Percentiles rank a stretch among this genome's conserved stretches.
These are phyloP conservation scores for Taxillus chinensis DNA, from an alignment of 164 flowering plant species.

Conservation along the genomic window DNA sequence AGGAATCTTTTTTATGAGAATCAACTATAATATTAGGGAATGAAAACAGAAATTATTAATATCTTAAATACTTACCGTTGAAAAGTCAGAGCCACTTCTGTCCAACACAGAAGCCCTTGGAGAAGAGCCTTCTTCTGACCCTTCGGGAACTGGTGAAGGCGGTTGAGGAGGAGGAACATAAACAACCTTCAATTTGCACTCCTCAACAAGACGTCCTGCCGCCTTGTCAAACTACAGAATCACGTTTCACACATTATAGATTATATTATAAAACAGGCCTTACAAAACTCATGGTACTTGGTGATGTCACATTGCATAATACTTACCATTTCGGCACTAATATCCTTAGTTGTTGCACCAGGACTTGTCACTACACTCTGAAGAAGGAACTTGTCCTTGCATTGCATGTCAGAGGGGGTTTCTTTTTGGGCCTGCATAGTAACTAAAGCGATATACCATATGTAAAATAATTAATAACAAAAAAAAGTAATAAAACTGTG, in stretches of 20 bases:
- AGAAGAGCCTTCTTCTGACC: slow-evolving; percentile 50
- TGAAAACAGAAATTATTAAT: background rate
- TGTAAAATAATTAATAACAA: background rate
- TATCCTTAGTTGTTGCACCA: slow-evolving; percentile 19
- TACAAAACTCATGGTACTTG: background rate
- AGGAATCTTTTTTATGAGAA: background rate
- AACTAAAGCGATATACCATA: slow-evolving; percentile 20
- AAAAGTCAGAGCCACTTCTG: slow-evolving; percentile 21
- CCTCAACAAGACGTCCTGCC: slow-evolving; percentile 47
- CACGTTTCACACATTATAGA: slow-evolving; percentile 7
- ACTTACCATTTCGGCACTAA: slow-evolving; percentile 31
- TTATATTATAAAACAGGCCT: background rate
- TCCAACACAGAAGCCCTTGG: slow-evolving; percentile 38
- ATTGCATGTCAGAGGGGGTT: slow-evolving; percentile 29
- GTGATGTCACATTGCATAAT: background rate
- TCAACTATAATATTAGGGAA: background rate
- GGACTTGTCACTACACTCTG: slow-evolving; percentile 23
- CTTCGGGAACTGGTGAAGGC: slow-evolving; percentile 54
- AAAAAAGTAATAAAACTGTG: background rate
- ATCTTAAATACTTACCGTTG: slow-evolving; percentile 15
- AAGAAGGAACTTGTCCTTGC: slow-evolving; percentile 33
- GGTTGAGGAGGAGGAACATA: slow-evolving; percentile 58
- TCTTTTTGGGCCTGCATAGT: slow-evolving; percentile 46
- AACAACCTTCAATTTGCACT: slow-evolving; percentile 52
- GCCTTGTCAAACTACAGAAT: slow-evolving; percentile 45